Percentiles rank a stretch among this genome's conserved stretches.
These are phyloP conservation scores for Leishmania lainsoni DNA, from an alignment of 208 protist genomes.

Conservation along the genomic window DNA sequence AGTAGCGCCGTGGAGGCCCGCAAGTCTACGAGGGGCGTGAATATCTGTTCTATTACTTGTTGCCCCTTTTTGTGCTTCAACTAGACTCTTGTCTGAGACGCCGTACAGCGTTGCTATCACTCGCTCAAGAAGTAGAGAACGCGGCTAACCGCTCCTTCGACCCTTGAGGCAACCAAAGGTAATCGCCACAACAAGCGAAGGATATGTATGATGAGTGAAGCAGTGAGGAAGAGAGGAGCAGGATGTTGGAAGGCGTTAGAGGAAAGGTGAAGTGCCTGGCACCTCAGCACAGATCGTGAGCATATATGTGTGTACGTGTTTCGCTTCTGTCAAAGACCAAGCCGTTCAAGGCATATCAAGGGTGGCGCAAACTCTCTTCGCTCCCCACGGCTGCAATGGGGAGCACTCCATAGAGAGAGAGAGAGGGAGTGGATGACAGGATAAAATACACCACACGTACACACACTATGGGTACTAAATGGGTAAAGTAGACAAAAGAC, in stretches of 20 bases:
- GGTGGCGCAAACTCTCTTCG: background rate
- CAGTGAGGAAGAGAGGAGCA: background rate
- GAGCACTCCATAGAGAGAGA: background rate
- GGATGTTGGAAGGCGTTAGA: background rate
- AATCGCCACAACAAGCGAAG: background rate
- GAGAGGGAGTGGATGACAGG: background rate
- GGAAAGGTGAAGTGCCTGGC: background rate
- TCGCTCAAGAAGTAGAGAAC: background rate
- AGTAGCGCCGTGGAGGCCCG: background rate
- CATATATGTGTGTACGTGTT: background rate
- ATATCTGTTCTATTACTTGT: background rate
- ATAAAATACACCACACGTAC: background rate
- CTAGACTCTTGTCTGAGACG: background rate
- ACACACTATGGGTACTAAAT: too few relatives aligned
- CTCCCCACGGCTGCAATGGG: background rate
- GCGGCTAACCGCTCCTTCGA: background rate
- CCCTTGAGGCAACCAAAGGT: background rate
- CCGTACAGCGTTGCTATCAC: background rate
- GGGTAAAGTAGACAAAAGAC: too few relatives aligned
- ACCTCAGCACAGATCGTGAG: background rate
- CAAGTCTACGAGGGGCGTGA: background rate
- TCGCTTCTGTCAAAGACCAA: too few relatives aligned
- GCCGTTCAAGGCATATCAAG: too few relatives aligned
- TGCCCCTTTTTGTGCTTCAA: background rate
- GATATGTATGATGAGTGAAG: background rate